These are phyloP conservation scores for Cymbidium sinense DNA, from an alignment of 106 monocot species.

Conservation along the genomic window DNA sequence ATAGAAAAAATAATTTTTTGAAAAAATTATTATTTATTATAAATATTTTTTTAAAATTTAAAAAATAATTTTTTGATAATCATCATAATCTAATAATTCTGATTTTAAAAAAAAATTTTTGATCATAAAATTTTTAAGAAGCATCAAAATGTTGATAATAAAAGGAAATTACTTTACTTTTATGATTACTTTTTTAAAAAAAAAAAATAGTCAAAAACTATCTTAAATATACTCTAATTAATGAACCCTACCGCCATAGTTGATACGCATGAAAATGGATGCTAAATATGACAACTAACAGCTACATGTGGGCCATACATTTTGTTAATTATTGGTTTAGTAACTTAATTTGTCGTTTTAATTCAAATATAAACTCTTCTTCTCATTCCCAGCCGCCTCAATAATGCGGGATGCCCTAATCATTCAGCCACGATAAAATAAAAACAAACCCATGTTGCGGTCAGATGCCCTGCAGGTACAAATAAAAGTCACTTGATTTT, in stretches of 20 bases:
- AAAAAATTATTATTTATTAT: too few relatives aligned
- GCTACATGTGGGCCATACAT: background rate
- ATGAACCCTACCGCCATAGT: too few relatives aligned
- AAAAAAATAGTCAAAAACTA: too few relatives aligned
- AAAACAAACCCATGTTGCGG: background rate
- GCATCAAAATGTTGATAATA: too few relatives aligned
- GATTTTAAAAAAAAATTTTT: too few relatives aligned
- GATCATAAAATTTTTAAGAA: too few relatives aligned
- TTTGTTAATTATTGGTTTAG: background rate
- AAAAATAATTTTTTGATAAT: background rate
- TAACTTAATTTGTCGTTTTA: background rate
- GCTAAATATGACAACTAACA: conserved; percentile 2
- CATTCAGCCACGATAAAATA: background rate
- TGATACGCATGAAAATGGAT: background rate
- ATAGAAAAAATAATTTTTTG: too few relatives aligned
- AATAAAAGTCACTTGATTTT: background rate
- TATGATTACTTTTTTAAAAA: too few relatives aligned
- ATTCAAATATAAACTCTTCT: background rate
- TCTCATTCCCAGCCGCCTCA: background rate
- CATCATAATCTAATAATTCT: too few relatives aligned
- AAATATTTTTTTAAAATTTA: background rate
- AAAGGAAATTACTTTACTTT: too few relatives aligned
- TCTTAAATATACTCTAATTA: too few relatives aligned
- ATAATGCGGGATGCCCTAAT: background rate
- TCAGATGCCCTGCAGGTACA: background rate